Percentiles rank a stretch among this genome's conserved stretches.
These are phyloP conservation scores for Heliamphora pulchella DNA, from an alignment of 179 eudicot species.

Conservation along the genomic window DNA sequence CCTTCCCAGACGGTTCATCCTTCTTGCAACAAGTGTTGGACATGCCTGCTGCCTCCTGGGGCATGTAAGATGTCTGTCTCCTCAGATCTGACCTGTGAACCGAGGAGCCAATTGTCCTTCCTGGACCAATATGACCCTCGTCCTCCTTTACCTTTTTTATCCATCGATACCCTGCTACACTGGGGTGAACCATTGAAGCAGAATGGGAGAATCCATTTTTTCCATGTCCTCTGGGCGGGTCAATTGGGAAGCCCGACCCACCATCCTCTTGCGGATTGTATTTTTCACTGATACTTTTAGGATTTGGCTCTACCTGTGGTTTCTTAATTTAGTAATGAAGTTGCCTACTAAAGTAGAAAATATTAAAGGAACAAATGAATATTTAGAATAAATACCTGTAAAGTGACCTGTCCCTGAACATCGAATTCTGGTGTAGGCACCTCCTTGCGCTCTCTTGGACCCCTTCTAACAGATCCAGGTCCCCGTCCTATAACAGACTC, in stretches of 20 bases:
- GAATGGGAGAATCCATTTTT: slow-evolving; percentile 41
- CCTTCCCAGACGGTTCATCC: slow-evolving; percentile 23
- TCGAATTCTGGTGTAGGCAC: slow-evolving; percentile 32
- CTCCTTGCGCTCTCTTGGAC: slow-evolving; percentile 40
- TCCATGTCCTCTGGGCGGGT: slow-evolving; percentile 35
- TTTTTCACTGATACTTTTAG: slow-evolving; percentile 27
- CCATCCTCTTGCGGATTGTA: slow-evolving; percentile 38
- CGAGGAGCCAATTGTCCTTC: slow-evolving; percentile 20
- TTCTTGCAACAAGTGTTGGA: slow-evolving; percentile 18
- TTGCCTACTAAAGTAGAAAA: not conserved
- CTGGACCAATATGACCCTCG: slow-evolving; percentile 11
- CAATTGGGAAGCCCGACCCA: slow-evolving; percentile 43
- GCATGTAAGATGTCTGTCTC: slow-evolving; percentile 31
- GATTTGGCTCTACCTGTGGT: slow-evolving; percentile 45
- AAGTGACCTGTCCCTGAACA: slow-evolving; percentile 34
- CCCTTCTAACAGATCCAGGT: slow-evolving; percentile 45
- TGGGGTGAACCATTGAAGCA: slow-evolving; percentile 41
- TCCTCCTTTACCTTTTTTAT: slow-evolving; percentile 26
- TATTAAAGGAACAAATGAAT: not conserved
- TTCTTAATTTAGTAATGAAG: slow-evolving; percentile 11
- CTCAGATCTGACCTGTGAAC: slow-evolving; percentile 19
- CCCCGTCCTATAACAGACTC: slow-evolving; percentile 59
- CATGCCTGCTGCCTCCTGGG: slow-evolving; percentile 16
- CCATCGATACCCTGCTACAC: slow-evolving; percentile 24
- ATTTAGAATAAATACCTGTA: slow-evolving; percentile 18